Evolutionary conservation across 2,329 filamentous ascomycete genomes (phyloP), one percentile per base, ranked within the genome.

Genomic region (Phialocephala subalpina): DNA sequence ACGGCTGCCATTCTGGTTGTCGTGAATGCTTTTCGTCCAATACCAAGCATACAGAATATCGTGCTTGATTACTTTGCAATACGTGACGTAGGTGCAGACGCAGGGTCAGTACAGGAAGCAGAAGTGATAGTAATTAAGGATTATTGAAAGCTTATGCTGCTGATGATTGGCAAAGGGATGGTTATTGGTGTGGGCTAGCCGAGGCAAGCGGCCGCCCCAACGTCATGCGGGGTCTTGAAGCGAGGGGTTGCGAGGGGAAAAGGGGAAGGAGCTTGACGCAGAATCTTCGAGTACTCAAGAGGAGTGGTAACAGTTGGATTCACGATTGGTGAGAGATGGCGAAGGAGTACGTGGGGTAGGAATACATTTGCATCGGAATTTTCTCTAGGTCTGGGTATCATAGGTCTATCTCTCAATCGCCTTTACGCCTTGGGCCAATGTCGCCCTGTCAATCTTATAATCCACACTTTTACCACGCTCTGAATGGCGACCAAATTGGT

Each of bases 311-410:
- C 27, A 53, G 14, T 25, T n/a, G n/a, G n/a, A n/a, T n/a, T n/a
- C n/a, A n/a, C n/a, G n/a, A n/a, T n/a, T n/a, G n/a, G n/a, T n/a
- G n/a, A n/a, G n/a, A n/a, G n/a, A n/a, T n/a, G n/a, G n/a, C n/a
- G 22, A 33, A 14, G 49, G 29, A 18, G 18, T 16, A 3, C 5
- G 29, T n/a, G 22, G 3, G 29, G 25, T 36, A 27, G 27, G 16
- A n/a, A 11, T n/a, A 52, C 42, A 40, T 42, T 16, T 60, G 49
- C 11, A 47, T 25, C 22, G n/a, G 29, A 52, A 20, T n/a, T 20
- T 22, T 62, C 27, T 66, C 61, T 67, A 67, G 59, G 35, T 69
- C 29, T 69, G 68, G 70, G 71, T 74, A 72, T 74, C 67, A 67
- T 65, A 66, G 55, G 49, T 70, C 63, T 65, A 27, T 61, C 42